These are phyloP conservation scores for Apiospora koreana DNA, from an alignment of 2,329 filamentous ascomycete genomes.

Conservation along the genomic window DNA sequence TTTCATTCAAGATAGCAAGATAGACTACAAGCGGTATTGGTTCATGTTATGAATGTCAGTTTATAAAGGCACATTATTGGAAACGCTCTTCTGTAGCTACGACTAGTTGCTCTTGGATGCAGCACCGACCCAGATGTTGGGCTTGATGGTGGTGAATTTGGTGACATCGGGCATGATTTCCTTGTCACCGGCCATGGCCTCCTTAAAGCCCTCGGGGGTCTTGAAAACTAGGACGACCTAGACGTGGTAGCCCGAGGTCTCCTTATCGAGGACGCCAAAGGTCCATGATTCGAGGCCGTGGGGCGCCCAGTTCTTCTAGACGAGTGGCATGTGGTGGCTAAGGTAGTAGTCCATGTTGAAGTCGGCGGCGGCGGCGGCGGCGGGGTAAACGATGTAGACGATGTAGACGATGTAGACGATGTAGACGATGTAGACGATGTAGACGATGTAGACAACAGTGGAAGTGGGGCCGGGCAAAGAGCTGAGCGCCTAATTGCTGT, in stretches of 20 bases:
- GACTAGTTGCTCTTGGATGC: too few species aligned
- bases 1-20: too few species aligned
- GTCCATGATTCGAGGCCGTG: conserved; percentile 41
- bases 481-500: too few species aligned
- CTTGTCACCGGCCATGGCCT: conserved; percentile 6
- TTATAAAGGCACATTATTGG: too few species aligned
- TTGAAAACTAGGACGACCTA: conserved; percentile 34
- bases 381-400: conserved; percentile 41
- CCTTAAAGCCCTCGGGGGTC: conserved; percentile 24
- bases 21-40: too few species aligned
- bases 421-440: too few species aligned
- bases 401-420: too few species aligned
- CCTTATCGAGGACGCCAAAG: conserved; percentile 29
- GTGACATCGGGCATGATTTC: conserved; percentile 27
- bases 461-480: too few species aligned
- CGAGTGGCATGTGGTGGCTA: conserved; percentile 46
- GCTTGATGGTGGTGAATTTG: conserved; percentile 31
- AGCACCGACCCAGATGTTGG: conserved; percentile 22
- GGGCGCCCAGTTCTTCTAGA: conserved; percentile 37
- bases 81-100: too few species aligned
- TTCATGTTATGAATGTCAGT: too few species aligned
- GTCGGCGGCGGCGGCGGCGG: conserved; percentile 35
- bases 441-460: too few species aligned
- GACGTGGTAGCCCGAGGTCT: conserved; percentile 26
- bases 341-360: conserved; percentile 54